phyloP scores from a whole-genome alignment of 331 rosid species.

The Malus hybrid region DNA sequence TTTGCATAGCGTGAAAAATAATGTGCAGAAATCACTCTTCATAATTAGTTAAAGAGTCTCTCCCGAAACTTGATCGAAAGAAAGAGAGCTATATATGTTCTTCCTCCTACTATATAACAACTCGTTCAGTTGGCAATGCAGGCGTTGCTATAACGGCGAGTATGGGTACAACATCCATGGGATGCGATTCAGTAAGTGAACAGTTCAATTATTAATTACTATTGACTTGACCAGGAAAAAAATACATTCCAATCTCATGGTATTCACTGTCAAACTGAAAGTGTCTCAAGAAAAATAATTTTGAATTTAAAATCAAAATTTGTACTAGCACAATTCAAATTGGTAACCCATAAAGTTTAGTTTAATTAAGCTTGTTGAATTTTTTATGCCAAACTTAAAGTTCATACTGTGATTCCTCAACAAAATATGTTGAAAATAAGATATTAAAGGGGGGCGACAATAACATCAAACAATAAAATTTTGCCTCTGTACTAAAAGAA shows the following conservation, averaged over 20 bases:
- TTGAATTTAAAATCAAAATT: not conserved
- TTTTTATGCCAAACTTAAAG: not conserved
- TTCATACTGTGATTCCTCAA: not conserved
- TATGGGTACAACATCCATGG: not conserved
- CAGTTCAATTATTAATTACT: not conserved
- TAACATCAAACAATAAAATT: too few relatives aligned
- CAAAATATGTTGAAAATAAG: not conserved
- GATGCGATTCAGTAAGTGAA: not conserved
- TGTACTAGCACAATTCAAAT: not conserved
- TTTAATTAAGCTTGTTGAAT: not conserved
- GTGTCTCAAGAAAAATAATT: not conserved
- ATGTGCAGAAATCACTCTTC: too few relatives aligned
- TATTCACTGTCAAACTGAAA: too few relatives aligned
- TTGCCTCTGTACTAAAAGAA: too few relatives aligned
- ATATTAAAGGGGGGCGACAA: too few relatives aligned
- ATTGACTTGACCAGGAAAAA: not conserved
- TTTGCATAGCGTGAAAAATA: too few relatives aligned
- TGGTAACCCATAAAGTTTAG: not conserved
- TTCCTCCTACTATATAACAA: not conserved
- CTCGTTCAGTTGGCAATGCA: constrained; percentile 8
- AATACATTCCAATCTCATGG: too few relatives aligned
- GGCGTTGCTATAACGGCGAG: constrained; percentile 2
- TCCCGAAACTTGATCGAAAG: not conserved
- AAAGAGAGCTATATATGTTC: not conserved
- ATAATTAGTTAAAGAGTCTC: not conserved